Evolutionary conservation across 805 yeast species (phyloP).

Genomic region (Candida pseudofarinosa): DNA sequence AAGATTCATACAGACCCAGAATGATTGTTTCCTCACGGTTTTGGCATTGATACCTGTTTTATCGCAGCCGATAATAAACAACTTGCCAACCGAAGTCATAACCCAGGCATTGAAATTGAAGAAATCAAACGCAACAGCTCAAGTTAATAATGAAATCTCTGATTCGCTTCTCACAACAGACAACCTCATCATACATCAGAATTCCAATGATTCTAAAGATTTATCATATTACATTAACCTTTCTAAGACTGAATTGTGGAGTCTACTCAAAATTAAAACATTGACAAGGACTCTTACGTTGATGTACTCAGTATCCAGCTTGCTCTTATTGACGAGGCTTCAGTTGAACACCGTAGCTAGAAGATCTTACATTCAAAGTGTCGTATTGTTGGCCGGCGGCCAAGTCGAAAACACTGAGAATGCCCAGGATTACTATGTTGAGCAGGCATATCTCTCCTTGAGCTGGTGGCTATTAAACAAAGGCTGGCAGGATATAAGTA

Average conservation of each 20-base stretch:
- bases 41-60: slow-evolving; percentile 78
- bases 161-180: slow-evolving; percentile 43
- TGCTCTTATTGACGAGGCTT: slow-evolving; percentile 74
- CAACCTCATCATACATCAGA: slow-evolving; percentile 33
- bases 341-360: slow-evolving; percentile 89
- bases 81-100: slow-evolving; percentile 66
- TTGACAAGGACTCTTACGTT: slow-evolving; percentile 69
- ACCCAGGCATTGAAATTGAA: slow-evolving; percentile 66
- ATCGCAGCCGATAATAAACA: slow-evolving; percentile 56
- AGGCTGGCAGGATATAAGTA: slow-evolving; percentile 67
- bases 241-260: slow-evolving; percentile 65
- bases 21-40: slow-evolving; percentile 81
- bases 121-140: slow-evolving; percentile 29
- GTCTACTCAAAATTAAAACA: slow-evolving; percentile 69
- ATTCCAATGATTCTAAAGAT: slow-evolving; percentile 17
- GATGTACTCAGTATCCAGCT: slow-evolving; percentile 61
- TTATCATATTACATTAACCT: slow-evolving; percentile 21
- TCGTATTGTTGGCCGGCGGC: slow-evolving; percentile 65
- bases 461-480: slow-evolving; percentile 93
- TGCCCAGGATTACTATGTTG: slow-evolving; percentile 49
- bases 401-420: slow-evolving; percentile 16
- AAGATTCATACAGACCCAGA: slow-evolving; percentile 86
- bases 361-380: slow-evolving; percentile 75
- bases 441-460: slow-evolving; percentile 78
- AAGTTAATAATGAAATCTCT: slow-evolving; percentile 27